Evolutionary conservation across 2,329 filamentous ascomycete genomes (phyloP).

Genomic region (Chrysosporium queenslandicum): DNA sequence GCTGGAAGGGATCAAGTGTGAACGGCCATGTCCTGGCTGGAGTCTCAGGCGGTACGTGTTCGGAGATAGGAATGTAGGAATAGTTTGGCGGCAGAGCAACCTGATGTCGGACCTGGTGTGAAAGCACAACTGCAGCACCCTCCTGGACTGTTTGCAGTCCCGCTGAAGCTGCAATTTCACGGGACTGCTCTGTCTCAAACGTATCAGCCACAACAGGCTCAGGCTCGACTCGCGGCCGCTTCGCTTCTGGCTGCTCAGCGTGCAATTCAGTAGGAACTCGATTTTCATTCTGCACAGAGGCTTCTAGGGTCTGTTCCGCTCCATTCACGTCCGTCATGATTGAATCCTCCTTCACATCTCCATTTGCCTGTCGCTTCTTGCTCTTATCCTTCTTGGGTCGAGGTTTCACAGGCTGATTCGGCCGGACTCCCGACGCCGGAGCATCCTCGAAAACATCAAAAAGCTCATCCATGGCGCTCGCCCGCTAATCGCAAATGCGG

Average conservation of each 20-base stretch:
- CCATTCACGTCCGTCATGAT: conserved; percentile 25
- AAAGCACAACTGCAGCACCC: conserved; percentile 62
- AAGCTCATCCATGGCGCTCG: conserved; percentile 58
- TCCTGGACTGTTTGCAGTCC: conserved; percentile 53
- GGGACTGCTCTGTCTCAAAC: conserved; percentile 88
- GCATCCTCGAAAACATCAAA: conserved; percentile 73
- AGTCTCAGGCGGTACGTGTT: conserved; percentile 80
- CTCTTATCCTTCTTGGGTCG: conserved; percentile 49
- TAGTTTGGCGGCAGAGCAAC: conserved; percentile 90
- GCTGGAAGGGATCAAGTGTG: conserved; percentile 93
- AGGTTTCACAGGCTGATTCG: conserved; percentile 26
- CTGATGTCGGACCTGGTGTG: conserved; percentile 97
- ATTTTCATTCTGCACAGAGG: conserved; percentile 15
- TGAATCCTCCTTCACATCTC: conserved; percentile 51
- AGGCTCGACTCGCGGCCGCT: conserved; percentile 48
- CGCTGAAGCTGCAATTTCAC: conserved; percentile 73
- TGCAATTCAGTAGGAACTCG: conserved; percentile 8
- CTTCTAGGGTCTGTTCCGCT: conserved; percentile 25
- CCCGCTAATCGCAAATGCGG: background rate
- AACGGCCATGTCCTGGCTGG: conserved; percentile 81
- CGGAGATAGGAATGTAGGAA: conserved; percentile 85
- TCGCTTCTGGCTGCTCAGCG: conserved; percentile 36
- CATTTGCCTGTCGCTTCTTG: conserved; percentile 82
- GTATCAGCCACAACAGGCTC: conserved; percentile 82
- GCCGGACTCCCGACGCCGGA: conserved; percentile 37